Percentiles rank a stretch among this genome's conserved stretches.
phyloP scores from a whole-genome alignment of 371 early-diverging fungal species.

The Dichotomocladium elegans region DNA sequence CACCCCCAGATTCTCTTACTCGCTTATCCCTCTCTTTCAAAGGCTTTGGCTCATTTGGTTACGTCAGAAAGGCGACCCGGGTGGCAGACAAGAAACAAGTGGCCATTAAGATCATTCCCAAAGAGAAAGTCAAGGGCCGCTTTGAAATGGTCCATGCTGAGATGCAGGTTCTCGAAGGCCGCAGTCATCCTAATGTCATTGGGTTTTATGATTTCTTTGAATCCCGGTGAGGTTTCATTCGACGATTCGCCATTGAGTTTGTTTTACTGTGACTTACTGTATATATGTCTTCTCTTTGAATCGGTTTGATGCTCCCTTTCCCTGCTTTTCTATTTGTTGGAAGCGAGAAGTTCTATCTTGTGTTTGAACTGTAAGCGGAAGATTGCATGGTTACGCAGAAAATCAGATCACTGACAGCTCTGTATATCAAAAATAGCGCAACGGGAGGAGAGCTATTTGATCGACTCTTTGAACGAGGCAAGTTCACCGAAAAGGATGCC shows the following conservation, averaged over 20 bases:
- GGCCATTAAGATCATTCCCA: conserved; percentile 79
- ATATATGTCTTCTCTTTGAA: too few relatives aligned
- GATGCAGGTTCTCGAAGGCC: conserved; percentile 58
- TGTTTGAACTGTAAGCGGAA: conserved; percentile 74
- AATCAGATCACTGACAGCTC: background rate
- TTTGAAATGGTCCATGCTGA: conserved; percentile 75
- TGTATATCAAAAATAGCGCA: conserved; percentile 34
- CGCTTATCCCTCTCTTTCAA: background rate
- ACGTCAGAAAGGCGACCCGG: conserved; percentile 62
- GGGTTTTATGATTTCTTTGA: conserved; percentile 79
- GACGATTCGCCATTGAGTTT: background rate
- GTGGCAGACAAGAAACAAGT: conserved; percentile 58
- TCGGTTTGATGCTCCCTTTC: too few relatives aligned
- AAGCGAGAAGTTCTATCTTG: conserved; percentile 81
- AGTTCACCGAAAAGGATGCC: conserved; percentile 87
- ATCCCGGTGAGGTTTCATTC: conserved; percentile 36
- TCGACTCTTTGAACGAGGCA: conserved; percentile 76
- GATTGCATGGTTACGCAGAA: background rate
- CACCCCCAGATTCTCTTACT: background rate
- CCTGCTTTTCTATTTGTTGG: background rate
- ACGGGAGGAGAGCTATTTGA: conserved; percentile 92
- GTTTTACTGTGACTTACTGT: background rate
- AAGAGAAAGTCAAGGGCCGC: conserved; percentile 58
- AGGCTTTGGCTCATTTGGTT: conserved; percentile 76
- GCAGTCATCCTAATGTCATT: conserved; percentile 83